Percentiles rank a stretch among this genome's conserved stretches.
Evolutionary conservation across 2,329 filamentous ascomycete genomes (phyloP).

Genomic region (Calonectria henricotiae): DNA sequence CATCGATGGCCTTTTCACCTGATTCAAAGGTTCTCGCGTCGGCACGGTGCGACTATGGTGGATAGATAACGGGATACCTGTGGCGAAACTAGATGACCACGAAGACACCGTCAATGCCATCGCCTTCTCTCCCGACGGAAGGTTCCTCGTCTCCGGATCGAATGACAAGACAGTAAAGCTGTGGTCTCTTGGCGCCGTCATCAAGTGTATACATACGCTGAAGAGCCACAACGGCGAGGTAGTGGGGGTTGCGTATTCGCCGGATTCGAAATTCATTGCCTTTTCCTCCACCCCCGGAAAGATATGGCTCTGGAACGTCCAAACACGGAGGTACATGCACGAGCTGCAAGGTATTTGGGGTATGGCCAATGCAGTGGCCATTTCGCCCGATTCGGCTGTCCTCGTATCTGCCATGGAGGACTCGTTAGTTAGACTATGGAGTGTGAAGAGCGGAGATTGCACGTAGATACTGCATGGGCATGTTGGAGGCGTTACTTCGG

Average conservation of each 20-base stretch:
- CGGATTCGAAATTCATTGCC: neutral
- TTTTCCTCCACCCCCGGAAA: neutral
- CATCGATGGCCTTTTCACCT: slow-evolving; percentile 4
- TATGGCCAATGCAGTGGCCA: neutral
- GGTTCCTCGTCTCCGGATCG: neutral
- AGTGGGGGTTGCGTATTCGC: neutral
- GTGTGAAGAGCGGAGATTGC: neutral
- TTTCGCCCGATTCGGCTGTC: slow-evolving; percentile 11
- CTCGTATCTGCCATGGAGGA: slow-evolving; percentile 10
- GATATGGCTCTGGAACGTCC: neutral
- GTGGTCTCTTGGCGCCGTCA: neutral
- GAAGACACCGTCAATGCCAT: neutral
- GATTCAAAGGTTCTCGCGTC: neutral
- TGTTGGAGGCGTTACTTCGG: neutral
- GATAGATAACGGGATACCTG: neutral
- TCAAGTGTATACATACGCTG: neutral
- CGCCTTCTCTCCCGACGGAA: neutral
- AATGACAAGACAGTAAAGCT: neutral
- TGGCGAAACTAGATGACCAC: neutral
- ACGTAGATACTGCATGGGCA: neutral
- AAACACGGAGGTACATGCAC: neutral
- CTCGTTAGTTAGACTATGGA: neutral
- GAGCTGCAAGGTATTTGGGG: neutral
- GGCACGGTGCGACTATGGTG: neutral
- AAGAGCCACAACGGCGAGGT: neutral